Evolutionary conservation across 78 protist species (phyloP).

Genomic region (Dictyostelium firmibasis): DNA sequence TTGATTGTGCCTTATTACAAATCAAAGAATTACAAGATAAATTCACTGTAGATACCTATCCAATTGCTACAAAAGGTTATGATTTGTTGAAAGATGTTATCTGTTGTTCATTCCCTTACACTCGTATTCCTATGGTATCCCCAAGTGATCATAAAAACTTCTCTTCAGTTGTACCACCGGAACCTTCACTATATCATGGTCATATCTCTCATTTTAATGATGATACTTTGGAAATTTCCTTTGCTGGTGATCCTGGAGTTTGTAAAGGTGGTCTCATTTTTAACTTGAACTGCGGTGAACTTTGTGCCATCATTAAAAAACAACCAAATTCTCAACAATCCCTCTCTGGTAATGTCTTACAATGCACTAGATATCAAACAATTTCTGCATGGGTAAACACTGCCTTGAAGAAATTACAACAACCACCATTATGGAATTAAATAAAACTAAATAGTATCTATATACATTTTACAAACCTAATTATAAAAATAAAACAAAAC

Average conservation of each 20-base stretch:
- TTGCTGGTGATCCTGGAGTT: not conserved
- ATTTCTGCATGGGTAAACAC: not conserved
- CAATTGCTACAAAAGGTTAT: not conserved
- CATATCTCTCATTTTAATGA: not conserved
- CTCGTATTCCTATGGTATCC: not conserved
- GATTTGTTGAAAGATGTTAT: not conserved
- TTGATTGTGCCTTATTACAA: not conserved
- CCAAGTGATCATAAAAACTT: not conserved
- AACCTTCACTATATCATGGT: not conserved
- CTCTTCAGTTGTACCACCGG: not conserved
- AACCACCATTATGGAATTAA: slow-evolving; percentile 7
- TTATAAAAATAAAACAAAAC: not conserved
- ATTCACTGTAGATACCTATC: not conserved
- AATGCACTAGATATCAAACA: not conserved
- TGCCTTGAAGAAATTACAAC: not conserved
- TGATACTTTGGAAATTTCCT: not conserved
- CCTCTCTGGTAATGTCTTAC: not conserved
- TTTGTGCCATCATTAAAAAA: not conserved
- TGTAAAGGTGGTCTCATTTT: not conserved
- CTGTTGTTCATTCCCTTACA: not conserved
- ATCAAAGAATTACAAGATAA: not conserved
- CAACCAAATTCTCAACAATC: not conserved
- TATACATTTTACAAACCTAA: too few relatives aligned
- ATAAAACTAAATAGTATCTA: not conserved
- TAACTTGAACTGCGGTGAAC: not conserved